These are phyloP conservation scores for Leccinum olivaceopallidum DNA, from an alignment of 768 basidiomycete genomes.

Conservation along the genomic window DNA sequence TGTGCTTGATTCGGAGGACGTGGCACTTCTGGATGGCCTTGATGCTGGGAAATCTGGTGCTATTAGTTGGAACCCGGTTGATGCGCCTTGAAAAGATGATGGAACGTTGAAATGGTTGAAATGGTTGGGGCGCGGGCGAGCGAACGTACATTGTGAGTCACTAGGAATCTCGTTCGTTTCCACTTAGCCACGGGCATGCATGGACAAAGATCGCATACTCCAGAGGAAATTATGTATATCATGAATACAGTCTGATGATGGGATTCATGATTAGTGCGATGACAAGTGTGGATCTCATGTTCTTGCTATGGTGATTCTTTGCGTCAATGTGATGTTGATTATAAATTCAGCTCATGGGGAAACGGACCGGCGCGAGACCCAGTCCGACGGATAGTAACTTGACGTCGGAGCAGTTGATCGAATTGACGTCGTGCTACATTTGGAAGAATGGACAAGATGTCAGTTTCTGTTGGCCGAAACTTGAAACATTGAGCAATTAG, in stretches of 20 bases:
- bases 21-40: conserved; percentile 62
- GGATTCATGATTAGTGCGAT: neutral
- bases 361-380: neutral
- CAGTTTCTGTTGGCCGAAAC: neutral
- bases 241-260: neutral
- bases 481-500: neutral
- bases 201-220: neutral
- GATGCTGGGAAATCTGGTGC: conserved; percentile 75
- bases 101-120: neutral
- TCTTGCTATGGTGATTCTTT: neutral
- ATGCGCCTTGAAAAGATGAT: conserved; percentile 33
- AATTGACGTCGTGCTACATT: neutral
- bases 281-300: neutral
- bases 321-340: neutral
- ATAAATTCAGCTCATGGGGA: neutral
- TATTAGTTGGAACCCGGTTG: conserved; percentile 83
- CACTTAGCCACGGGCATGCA: neutral
- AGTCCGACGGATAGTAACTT: neutral
- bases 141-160: neutral
- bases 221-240: neutral
- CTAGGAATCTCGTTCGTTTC: neutral
- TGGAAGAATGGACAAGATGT: neutral
- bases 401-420: neutral
- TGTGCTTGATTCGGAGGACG: conserved; percentile 62
- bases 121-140: neutral